These are phyloP conservation scores for Phytophthora cryptogea DNA, from an alignment of 352 stramenopile genomes.

Conservation along the genomic window DNA sequence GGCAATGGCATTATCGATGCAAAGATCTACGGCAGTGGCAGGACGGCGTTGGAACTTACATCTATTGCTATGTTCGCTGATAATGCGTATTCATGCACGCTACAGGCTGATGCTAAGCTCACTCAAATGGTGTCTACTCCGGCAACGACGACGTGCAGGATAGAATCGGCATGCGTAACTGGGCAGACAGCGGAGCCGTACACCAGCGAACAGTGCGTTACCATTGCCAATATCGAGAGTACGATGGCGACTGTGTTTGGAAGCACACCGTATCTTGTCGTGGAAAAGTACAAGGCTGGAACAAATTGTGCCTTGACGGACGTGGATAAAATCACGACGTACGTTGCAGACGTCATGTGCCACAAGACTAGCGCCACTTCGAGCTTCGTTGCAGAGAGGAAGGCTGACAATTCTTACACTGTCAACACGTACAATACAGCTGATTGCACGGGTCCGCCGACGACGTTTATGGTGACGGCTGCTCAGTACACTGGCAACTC, in stretches of 20 bases:
- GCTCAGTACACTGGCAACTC: too few species aligned
- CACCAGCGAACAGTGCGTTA: background rate
- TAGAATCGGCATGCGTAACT: background rate
- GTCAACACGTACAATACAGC: too few species aligned
- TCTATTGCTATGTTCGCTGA: background rate
- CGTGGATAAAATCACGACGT: background rate
- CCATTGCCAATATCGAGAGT: background rate
- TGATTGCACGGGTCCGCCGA: too few species aligned
- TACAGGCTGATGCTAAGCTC: background rate
- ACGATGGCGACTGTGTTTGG: background rate
- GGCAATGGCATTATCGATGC: background rate
- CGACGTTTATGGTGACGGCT: too few species aligned
- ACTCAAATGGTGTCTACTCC: background rate
- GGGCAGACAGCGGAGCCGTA: background rate
- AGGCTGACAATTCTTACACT: too few species aligned
- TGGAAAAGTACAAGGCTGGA: constrained; percentile 8
- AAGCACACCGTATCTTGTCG: constrained; percentile 3
- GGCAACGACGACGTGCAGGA: background rate
- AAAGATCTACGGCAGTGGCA: constrained; percentile 1
- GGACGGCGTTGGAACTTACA: background rate
- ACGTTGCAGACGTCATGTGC: constrained; percentile 6
- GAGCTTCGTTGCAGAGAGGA: too few species aligned
- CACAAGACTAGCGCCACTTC: background rate
- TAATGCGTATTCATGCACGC: background rate
- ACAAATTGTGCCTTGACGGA: background rate